Evolutionary conservation across 148 eudicot species (phyloP).

Genomic region (Rhododendron griersonianum): DNA sequence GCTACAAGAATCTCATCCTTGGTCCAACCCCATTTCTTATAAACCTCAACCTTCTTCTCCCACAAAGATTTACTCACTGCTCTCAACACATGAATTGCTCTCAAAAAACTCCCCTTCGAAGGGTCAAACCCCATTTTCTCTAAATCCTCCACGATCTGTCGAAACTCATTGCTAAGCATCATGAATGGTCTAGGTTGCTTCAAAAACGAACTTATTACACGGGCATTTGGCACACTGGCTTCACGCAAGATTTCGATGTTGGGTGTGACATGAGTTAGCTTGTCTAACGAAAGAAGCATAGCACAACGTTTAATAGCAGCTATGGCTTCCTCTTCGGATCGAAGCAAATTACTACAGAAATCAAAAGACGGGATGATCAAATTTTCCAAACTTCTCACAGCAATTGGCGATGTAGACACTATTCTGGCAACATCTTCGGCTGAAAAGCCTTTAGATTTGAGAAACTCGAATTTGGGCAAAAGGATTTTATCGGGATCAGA

Average conservation of each 20-base stretch:
- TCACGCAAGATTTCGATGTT: background rate
- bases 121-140: slow-evolving; percentile 23
- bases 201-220: slow-evolving; percentile 1
- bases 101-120: background rate
- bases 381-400: background rate
- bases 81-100: slow-evolving; percentile 1
- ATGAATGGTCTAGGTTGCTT: slow-evolving; percentile 8
- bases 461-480: background rate
- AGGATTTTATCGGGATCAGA: background rate
- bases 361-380: background rate
- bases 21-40: background rate
- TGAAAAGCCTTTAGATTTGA: background rate
- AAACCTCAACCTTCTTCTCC: background rate
- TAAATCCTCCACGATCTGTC: slow-evolving; percentile 16
- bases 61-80: background rate
- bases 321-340: background rate
- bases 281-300: background rate
- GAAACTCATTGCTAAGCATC: background rate
- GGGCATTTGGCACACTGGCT: background rate
- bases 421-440: background rate
- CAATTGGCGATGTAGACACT: background rate
- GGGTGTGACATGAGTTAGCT: background rate
- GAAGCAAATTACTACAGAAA: background rate
- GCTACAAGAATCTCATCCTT: background rate
- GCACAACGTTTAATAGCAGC: background rate